Conservation (phyloP, 495 filamentous ascomycete genomes). For the Trichoderma virens region DNA sequence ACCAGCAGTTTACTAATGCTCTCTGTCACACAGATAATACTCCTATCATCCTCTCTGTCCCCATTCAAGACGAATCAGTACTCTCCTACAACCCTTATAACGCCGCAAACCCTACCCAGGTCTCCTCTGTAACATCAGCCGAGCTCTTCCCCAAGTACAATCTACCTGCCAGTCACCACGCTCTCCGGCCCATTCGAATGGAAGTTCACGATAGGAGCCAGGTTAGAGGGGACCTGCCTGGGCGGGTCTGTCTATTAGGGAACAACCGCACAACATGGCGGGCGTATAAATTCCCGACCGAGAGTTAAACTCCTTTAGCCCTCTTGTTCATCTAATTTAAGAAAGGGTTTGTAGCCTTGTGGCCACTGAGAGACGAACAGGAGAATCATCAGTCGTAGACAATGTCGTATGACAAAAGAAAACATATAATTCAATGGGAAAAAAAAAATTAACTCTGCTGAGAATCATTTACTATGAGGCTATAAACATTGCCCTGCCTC, state of each 20-base stretch:
- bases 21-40: constrained; percentile 20
- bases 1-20: neutral
- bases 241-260: constrained; percentile 38
- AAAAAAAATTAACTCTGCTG: neutral
- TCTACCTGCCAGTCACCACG: constrained; percentile 17
- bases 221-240: constrained; percentile 28
- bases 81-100: neutral
- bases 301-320: neutral
- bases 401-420: neutral
- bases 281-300: constrained; percentile 30
- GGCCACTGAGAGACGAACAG: neutral
- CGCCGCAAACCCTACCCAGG: neutral
- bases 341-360: too few relatives aligned
- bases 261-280: constrained; percentile 34
- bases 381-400: neutral
- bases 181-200: constrained; percentile 39
- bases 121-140: neutral
- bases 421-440: neutral
- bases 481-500: neutral
- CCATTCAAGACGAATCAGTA: constrained; percentile 10
- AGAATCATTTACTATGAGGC: neutral
- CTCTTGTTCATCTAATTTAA: too few relatives aligned
- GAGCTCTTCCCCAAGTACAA: neutral
- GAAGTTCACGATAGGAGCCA: constrained; percentile 33
- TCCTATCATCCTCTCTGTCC: constrained; percentile 16